phyloP scores from a whole-genome alignment of 768 basidiomycete species.

The Pleurotus pulmonarius region DNA sequence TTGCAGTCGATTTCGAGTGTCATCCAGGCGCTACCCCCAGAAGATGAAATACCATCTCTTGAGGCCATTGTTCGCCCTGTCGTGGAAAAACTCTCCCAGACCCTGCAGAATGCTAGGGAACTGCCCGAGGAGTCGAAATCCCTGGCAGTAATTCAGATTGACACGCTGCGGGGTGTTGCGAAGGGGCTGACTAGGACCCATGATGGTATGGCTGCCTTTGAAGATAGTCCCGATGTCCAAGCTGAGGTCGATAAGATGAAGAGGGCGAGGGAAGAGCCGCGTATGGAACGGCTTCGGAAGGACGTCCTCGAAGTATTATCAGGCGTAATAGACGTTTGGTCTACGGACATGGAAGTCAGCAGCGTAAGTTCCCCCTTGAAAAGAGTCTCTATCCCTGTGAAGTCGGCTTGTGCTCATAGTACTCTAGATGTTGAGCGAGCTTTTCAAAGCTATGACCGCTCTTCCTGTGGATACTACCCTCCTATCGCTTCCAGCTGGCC shows the following conservation, averaged over 20 bases:
- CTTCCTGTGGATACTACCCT: slow-evolving; percentile 75
- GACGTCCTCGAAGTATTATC: slow-evolving; percentile 58
- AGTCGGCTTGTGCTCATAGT: background rate
- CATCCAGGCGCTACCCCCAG: slow-evolving; percentile 82
- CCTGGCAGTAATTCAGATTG: slow-evolving; percentile 67
- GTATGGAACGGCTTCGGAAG: slow-evolving; percentile 62
- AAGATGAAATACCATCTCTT: slow-evolving; percentile 74
- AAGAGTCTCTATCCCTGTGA: slow-evolving; percentile 1
- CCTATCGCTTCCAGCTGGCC: slow-evolving; percentile 76
- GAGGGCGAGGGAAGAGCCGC: slow-evolving; percentile 58
- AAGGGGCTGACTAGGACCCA: slow-evolving; percentile 79
- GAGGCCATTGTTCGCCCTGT: slow-evolving; percentile 78
- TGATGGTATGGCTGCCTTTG: slow-evolving; percentile 63
- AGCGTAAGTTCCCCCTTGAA: slow-evolving; percentile 49
- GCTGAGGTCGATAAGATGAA: slow-evolving; percentile 53
- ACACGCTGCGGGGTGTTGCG: slow-evolving; percentile 80
- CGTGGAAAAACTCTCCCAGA: slow-evolving; percentile 61
- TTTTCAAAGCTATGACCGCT: slow-evolving; percentile 83
- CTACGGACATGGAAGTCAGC: slow-evolving; percentile 69
- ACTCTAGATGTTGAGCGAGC: slow-evolving; percentile 68
- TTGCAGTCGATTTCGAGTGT: slow-evolving; percentile 92
- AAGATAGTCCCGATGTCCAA: slow-evolving; percentile 47
- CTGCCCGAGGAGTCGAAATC: slow-evolving; percentile 69
- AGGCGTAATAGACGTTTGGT: slow-evolving; percentile 70
- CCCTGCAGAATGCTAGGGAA: slow-evolving; percentile 44